Evolutionary conservation across 306 rosid species (phyloP).

Genomic region (Sechiopsis laciniata): DNA sequence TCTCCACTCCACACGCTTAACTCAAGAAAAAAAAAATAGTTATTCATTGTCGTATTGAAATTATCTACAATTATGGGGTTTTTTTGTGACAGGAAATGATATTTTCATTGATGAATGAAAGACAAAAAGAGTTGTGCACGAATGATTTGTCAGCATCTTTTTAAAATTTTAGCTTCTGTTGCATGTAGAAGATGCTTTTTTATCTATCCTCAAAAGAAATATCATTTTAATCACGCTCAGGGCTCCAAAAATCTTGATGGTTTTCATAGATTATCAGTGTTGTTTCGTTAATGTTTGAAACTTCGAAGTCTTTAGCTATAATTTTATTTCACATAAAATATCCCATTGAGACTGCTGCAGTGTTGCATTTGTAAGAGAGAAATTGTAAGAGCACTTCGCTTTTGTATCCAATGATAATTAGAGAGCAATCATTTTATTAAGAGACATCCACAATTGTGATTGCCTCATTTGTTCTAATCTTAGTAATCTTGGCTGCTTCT

Average conservation of each 20-base stretch:
- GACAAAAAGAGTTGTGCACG: not conserved
- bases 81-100: too few species aligned
- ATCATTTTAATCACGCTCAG: not conserved
- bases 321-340: not conserved
- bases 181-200: not conserved
- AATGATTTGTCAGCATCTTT: not conserved
- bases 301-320: not conserved
- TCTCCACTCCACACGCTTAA: not conserved
- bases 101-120: too few species aligned
- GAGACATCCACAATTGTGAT: too few species aligned
- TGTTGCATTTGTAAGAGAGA: too few species aligned
- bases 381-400: too few species aligned
- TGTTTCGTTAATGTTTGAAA: not conserved
- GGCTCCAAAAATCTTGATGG: not conserved
- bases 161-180: not conserved
- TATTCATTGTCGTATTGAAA: not conserved
- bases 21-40: not conserved
- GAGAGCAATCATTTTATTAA: too few species aligned
- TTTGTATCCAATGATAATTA: too few species aligned
- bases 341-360: not conserved
- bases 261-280: not conserved
- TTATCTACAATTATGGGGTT: not conserved
- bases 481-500: not conserved
- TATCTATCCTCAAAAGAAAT: not conserved
- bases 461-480: too few species aligned